Conservation (phyloP, 805 yeast species). For the Candida boleticola region DNA sequence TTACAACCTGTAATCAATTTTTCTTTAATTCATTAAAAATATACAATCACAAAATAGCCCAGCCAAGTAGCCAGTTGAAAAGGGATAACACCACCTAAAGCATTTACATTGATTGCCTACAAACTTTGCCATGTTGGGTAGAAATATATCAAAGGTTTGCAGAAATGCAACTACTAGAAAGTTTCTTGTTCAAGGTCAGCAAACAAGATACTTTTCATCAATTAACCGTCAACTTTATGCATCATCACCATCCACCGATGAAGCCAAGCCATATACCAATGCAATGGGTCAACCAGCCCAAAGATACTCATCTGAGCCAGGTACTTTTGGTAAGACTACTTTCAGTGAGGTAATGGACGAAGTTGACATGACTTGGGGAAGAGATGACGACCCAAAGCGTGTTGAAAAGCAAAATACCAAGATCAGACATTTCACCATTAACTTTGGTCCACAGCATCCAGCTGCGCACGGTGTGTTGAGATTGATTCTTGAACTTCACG, state of each 20-base stretch:
- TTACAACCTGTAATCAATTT: slow-evolving; percentile 1
- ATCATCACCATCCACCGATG: slow-evolving; percentile 20
- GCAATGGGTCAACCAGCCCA: slow-evolving; percentile 40
- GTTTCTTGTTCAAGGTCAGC: not conserved
- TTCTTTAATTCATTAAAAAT: not conserved
- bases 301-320: slow-evolving; percentile 28
- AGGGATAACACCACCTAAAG: too few relatives aligned
- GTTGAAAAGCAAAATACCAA: slow-evolving; percentile 47
- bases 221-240: slow-evolving; percentile 17
- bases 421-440: slow-evolving; percentile 84
- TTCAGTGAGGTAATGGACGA: slow-evolving; percentile 45
- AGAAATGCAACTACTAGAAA: slow-evolving; percentile 1
- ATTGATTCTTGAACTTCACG: slow-evolving; percentile 79
- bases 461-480: slow-evolving; percentile 93
- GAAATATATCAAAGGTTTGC: slow-evolving; percentile 4
- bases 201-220: slow-evolving; percentile 13
- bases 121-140: slow-evolving; percentile 6
- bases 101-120: too few relatives aligned
- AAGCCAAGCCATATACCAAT: slow-evolving; percentile 32
- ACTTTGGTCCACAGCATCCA: slow-evolving; percentile 93
- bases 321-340: slow-evolving; percentile 39
- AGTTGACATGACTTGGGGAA: slow-evolving; percentile 44
- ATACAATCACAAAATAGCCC: not conserved
- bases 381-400: slow-evolving; percentile 41
- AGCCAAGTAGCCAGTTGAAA: not conserved